Evolutionary conservation across 1,284 basidiomycete species (phyloP).

Genomic region (Pseudozyma sp.): DNA sequence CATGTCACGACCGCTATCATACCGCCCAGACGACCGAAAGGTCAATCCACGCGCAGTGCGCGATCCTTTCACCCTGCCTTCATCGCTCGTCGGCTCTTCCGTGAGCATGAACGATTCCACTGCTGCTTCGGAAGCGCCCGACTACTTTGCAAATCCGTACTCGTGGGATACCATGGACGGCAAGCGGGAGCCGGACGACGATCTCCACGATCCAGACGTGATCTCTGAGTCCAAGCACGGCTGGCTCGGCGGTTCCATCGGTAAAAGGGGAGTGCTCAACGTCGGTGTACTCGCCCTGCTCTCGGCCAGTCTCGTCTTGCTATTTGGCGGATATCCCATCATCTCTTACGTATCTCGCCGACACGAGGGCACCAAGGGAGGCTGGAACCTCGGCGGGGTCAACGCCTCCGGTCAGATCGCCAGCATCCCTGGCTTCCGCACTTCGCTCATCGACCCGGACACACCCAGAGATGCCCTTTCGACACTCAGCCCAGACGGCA

Average conservation of each 20-base stretch:
- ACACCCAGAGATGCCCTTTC: constrained; percentile 64
- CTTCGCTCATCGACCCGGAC: constrained; percentile 68
- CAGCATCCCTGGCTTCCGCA: constrained; percentile 44
- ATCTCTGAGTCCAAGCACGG: constrained; percentile 8
- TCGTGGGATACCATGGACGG: constrained; percentile 61
- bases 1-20: constrained; percentile 39
- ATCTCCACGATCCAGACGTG: constrained; percentile 46
- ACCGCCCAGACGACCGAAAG: constrained; percentile 33
- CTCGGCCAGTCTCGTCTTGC: constrained; percentile 71
- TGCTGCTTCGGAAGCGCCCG: constrained; percentile 10
- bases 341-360: constrained; percentile 67
- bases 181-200: constrained; percentile 51
- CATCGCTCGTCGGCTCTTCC: constrained; percentile 31
- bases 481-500: constrained; percentile 71
- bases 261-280: constrained; percentile 69
- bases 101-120: constrained; percentile 14
- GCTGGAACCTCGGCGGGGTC: constrained; percentile 58
- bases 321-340: constrained; percentile 85
- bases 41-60: constrained; percentile 43
- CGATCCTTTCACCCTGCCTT: constrained; percentile 34
- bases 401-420: constrained; percentile 61
- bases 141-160: constrained; percentile 44
- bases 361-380: constrained; percentile 42
- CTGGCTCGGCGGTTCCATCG: constrained; percentile 24
- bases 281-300: constrained; percentile 72